phyloP scores from a whole-genome alignment of 306 rosid species.

The Vachellia collinsii region DNA sequence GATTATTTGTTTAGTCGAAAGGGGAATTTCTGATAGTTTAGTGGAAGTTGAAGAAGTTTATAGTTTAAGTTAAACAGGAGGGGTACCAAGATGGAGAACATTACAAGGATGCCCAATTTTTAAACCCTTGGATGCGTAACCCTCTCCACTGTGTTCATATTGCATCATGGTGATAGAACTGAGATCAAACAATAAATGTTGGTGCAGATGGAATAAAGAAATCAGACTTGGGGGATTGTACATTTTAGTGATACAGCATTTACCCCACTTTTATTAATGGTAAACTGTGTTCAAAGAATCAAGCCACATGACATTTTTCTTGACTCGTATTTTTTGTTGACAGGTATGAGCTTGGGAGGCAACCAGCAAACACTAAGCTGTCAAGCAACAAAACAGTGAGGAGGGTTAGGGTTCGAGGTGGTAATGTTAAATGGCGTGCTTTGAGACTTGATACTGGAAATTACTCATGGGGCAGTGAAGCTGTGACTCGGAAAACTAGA shows the following conservation, averaged over 20 bases:
- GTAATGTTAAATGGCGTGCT: constrained; percentile 2
- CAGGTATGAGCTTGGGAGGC: constrained; percentile 9
- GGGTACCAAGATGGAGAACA: too few relatives aligned
- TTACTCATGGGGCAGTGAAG: constrained; percentile 6
- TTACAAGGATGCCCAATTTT: neutral
- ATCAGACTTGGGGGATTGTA: neutral
- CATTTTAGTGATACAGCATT: neutral
- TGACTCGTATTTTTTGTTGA: neutral
- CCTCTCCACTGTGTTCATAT: neutral
- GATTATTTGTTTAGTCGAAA: neutral
- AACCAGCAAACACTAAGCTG: constrained; percentile 1
- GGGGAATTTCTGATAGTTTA: neutral
- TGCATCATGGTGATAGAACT: neutral
- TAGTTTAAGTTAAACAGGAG: neutral
- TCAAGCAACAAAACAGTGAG: constrained; percentile 6
- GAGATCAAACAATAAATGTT: neutral
- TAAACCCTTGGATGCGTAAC: neutral
- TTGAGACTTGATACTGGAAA: constrained; percentile 2
- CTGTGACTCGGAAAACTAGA: constrained; percentile 1
- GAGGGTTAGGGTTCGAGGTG: constrained; percentile 6
- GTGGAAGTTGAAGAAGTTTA: neutral
- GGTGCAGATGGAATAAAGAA: neutral
- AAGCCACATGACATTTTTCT: neutral
- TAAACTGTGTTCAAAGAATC: neutral
- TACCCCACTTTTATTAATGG: neutral